Base-by-base conservation (phyloP, 2,329 filamentous ascomycete genomes). In the Pleomassaria siparia region DNA sequence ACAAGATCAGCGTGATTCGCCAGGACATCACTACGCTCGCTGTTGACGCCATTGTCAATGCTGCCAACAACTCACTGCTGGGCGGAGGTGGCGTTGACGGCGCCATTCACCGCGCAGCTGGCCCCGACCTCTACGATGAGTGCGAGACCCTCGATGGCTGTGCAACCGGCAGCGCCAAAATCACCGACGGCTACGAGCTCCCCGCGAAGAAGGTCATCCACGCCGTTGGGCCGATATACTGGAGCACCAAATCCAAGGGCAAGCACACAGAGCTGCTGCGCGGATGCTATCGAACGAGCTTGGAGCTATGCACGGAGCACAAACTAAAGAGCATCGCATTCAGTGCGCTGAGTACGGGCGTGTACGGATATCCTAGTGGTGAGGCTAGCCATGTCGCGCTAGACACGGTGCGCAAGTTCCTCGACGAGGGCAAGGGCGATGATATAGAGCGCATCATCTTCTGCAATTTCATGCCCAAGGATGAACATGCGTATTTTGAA, bases 1-100 rank as follows among this genome's bases (percentile, higher is more conserved):
- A 82, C 64, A 84, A 82, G 54, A 79, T 96, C 60, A 82, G 81
- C 37, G 74, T 92, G 29, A 78, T 90, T 55, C 80, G 82, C 47
- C 82, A 83, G 58, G 90, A 96, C 69, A 95, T 97, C 70, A 96
- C 91, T 12, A 84, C 78, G 12, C 81, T 97, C 3, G 69, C 79
- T 25, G 80, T 91, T 37, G 89, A 91, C 63, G 87, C 87, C 54
- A 94, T 96, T 58, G 91, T 97, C 69, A 97, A 97, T 69, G 92
- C 94, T 1, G 92, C 94, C 36, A 97, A 97, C 70, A 73, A 72
- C 9, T 80, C 79, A 1, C 82, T 97, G 0, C 78, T 88, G 0
- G 91, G 91, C 45, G 94, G 94, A 44, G 90, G 91, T n/a, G 94
- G 94, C 28, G 91, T 97, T 13, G 77, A 79, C 47, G 76, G 76